Percentiles rank a stretch among this genome's conserved stretches.
Conservation (phyloP, 352 stramenopile genomes). For the Globisporangium nunn region DNA sequence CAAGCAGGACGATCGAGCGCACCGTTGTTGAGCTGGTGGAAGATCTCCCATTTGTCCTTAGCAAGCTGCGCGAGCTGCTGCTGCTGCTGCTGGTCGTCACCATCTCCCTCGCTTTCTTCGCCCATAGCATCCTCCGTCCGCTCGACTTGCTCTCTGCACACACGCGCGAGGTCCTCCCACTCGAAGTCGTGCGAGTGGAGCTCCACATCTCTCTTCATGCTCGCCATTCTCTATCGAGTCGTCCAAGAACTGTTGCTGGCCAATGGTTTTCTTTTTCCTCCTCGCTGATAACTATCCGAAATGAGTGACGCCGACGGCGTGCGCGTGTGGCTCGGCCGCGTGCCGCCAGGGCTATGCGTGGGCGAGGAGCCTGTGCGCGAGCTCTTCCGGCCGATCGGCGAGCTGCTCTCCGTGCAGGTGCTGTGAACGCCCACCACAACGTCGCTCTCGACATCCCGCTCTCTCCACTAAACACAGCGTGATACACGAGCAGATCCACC, state of each 20-base stretch:
- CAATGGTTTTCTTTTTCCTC: not conserved
- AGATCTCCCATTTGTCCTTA: conserved; percentile 68
- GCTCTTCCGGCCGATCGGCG: conserved; percentile 41
- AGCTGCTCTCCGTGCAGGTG: conserved; percentile 42
- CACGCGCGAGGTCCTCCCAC: conserved; percentile 57
- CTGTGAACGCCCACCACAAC: not conserved
- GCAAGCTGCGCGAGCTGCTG: conserved; percentile 40
- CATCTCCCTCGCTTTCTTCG: not conserved
- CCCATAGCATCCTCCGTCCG: not conserved
- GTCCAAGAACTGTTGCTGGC: not conserved
- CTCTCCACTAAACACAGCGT: no score
- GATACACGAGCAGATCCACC: conserved; percentile 33
- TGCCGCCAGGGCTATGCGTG: conserved; percentile 52
- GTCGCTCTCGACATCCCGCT: no score
- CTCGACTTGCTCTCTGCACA: conserved; percentile 23
- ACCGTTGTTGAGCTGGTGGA: conserved; percentile 77
- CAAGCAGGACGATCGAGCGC: not conserved
- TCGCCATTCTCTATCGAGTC: conserved; percentile 6
- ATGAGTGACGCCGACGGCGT: not conserved
- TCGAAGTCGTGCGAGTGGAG: conserved; percentile 75
- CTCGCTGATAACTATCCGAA: not conserved
- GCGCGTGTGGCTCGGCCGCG: conserved; percentile 42
- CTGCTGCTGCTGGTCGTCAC: not conserved
- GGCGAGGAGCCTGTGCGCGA: conserved; percentile 37
- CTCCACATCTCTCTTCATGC: conserved; percentile 26